Evolutionary conservation across 305 asterid species (phyloP).

Genomic region (Plantago lanceolata): DNA sequence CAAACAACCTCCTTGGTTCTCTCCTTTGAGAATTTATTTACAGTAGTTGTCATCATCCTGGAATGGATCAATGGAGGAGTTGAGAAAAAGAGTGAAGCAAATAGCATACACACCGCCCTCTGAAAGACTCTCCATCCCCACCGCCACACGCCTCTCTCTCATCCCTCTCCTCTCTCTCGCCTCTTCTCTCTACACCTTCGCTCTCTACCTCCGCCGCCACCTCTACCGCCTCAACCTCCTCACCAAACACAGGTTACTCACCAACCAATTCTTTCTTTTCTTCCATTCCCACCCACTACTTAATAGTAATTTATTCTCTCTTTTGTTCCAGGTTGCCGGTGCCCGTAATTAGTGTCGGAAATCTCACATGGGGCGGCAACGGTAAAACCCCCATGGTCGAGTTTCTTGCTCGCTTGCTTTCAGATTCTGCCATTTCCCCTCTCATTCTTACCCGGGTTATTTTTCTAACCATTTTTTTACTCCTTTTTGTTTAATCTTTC

Average conservation of each 20-base stretch:
- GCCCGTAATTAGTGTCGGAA: conserved; percentile 84
- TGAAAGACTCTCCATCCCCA: conserved; percentile 37
- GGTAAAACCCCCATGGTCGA: conserved; percentile 98
- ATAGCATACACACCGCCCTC: conserved; percentile 54
- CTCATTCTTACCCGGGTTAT: conserved; percentile 79
- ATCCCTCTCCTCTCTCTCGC: conserved; percentile 61
- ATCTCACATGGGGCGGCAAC: conserved; percentile 98
- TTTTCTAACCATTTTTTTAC: not conserved
- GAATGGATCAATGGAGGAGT: conserved; percentile 74
- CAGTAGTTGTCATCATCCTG: too few relatives aligned
- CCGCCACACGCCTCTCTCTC: conserved; percentile 53
- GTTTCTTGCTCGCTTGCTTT: conserved; percentile 63
- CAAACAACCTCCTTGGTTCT: too few relatives aligned
- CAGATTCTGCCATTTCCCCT: conserved; percentile 49
- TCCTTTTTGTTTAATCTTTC: too few relatives aligned
- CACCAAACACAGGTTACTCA: conserved; percentile 42
- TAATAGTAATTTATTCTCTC: too few relatives aligned
- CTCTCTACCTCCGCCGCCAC: conserved; percentile 53
- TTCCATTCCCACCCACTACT: too few relatives aligned
- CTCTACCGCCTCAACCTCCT: conserved; percentile 47
- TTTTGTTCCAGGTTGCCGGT: conserved; percentile 62
- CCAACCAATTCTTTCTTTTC: not conserved
- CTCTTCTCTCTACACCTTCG: conserved; percentile 52
- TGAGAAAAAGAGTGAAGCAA: conserved; percentile 52
- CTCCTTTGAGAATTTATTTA: too few relatives aligned